Base-by-base conservation (phyloP, 2,329 filamentous ascomycete species). In the Dothistroma septosporum region DNA sequence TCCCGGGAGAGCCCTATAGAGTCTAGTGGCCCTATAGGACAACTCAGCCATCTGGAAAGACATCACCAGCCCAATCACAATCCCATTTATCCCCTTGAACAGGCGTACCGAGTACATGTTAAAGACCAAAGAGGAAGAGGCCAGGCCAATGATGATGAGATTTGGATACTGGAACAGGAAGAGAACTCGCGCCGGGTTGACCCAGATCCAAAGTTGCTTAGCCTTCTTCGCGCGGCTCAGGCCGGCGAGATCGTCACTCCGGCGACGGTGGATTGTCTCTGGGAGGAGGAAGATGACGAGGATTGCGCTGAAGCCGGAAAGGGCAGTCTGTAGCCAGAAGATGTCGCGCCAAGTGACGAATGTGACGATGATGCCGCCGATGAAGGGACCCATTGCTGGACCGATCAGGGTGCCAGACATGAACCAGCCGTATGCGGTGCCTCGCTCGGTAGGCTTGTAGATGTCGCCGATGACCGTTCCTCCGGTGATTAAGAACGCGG, bases 331-430 rank as follows among this genome's bases (percentile, higher is more conserved):
- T 0, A 92, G 78, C 86, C 88, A 92, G 76, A 91, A 92, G 57
- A 92, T 90, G 47, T 84, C 83, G 19, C 88, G 81, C 90, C 90
- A 93, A 1, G 81, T 83, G 7, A 81, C 80, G 73, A 85, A 91
- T 0, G 88, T 92, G 16, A 92, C 87, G 55, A 93, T 90, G 49
- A 91, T 85, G 24, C 89, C 90, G 58, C 89, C 85, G 10, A 92
- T 78, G 68, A 91, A 89, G 0, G 85, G 84, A 1, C 89, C 70
- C 69, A 89, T 79, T 0, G 85, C 86, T 7, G 89, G 89, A 0
- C 89, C 89, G 50, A 91, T 84, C 0, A 92, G 77, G 0, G 87
- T 90, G 0, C 68, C 69, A 19, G 48, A 61, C 59, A 69, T 62
- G 58, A 66, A 66, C 86, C 87, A 92, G 0, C 87, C 85, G 11